These are phyloP conservation scores for Lotus japonicus DNA, from an alignment of 306 rosid species.

Conservation along the genomic window DNA sequence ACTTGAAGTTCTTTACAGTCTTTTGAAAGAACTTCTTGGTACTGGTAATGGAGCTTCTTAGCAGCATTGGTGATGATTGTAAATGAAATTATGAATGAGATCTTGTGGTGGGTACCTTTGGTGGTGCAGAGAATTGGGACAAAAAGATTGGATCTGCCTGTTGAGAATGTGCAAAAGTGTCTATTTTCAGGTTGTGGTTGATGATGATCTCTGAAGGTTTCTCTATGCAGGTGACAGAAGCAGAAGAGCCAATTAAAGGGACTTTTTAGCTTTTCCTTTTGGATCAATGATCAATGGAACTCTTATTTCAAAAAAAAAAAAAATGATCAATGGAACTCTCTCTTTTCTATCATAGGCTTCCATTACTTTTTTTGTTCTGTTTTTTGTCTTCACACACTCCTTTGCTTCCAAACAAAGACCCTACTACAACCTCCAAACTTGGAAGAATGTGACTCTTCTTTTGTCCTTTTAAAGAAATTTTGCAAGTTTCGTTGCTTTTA, in stretches of 20 bases:
- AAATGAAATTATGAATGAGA: neutral
- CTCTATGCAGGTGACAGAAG: constrained; percentile 34
- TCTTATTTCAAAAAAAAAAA: too few species aligned
- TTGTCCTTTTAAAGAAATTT: neutral
- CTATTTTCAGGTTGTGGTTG: constrained; percentile 26
- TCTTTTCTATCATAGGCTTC: neutral
- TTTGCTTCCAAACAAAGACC: constrained; percentile 36
- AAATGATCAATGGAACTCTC: neutral
- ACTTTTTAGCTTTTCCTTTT: constrained; percentile 19
- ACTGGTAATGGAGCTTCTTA: constrained; percentile 56
- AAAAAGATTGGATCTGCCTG: neutral
- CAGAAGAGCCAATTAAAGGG: constrained; percentile 51
- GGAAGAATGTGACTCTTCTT: constrained; percentile 22
- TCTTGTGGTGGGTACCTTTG: constrained; percentile 17
- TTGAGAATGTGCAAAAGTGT: constrained; percentile 9
- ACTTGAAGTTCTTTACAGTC: constrained; percentile 62
- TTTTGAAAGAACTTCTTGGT: constrained; percentile 74
- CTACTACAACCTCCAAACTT: constrained; percentile 21
- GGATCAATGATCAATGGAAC: neutral
- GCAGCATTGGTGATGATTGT: constrained; percentile 37
- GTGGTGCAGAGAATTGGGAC: constrained; percentile 8
- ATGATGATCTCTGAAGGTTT: constrained; percentile 33
- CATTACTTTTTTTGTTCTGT: constrained; percentile 24
- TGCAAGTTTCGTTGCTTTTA: constrained; percentile 62
- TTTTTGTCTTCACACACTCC: constrained; percentile 51